phyloP scores from a whole-genome alignment of 2,329 filamentous ascomycete genomes.

The Hypocrella siamensis region DNA sequence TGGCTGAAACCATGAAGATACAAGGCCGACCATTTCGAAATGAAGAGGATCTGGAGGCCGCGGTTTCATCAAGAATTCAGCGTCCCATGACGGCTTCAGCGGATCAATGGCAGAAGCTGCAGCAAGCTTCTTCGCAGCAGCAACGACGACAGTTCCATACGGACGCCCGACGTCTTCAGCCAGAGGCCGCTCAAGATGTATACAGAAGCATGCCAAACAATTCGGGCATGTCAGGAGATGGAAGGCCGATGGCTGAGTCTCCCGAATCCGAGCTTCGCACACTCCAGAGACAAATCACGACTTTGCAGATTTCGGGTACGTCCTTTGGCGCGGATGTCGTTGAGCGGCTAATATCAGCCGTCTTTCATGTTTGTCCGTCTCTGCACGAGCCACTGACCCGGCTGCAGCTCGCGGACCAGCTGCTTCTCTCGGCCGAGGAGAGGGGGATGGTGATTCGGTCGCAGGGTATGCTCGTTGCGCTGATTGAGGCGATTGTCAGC shows the following conservation, averaged over 20 bases:
- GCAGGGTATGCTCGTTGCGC: slow-evolving; percentile 30
- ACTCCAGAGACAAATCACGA: slow-evolving; percentile 15
- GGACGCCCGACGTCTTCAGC: no score
- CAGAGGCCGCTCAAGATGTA: no score
- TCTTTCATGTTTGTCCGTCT: slow-evolving; percentile 15
- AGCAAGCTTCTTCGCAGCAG: slow-evolving; percentile 13
- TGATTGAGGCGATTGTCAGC: slow-evolving; percentile 24
- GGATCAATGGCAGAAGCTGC: slow-evolving; percentile 18
- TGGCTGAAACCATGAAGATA: slow-evolving; percentile 15
- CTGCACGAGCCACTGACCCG: slow-evolving; percentile 12
- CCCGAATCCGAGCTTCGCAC: slow-evolving; percentile 6
- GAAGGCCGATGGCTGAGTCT: not conserved
- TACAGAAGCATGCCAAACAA: no score
- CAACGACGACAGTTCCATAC: slow-evolving; percentile 20
- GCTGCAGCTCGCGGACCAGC: slow-evolving; percentile 22
- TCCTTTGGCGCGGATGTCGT: slow-evolving; percentile 18
- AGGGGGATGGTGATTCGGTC: slow-evolving; percentile 26
- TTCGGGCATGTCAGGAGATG: no score
- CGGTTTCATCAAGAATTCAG: slow-evolving; percentile 18
- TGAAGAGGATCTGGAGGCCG: slow-evolving; percentile 12
- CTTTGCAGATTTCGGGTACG: slow-evolving; percentile 23
- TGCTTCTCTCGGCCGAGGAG: slow-evolving; percentile 28
- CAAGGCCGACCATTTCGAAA: slow-evolving; percentile 11
- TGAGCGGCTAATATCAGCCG: slow-evolving; percentile 19
- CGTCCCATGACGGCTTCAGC: slow-evolving; percentile 14